Percentiles rank a stretch among this genome's conserved stretches.
phyloP scores from a whole-genome alignment of 805 yeast species.

The Candida sithepensis region DNA sequence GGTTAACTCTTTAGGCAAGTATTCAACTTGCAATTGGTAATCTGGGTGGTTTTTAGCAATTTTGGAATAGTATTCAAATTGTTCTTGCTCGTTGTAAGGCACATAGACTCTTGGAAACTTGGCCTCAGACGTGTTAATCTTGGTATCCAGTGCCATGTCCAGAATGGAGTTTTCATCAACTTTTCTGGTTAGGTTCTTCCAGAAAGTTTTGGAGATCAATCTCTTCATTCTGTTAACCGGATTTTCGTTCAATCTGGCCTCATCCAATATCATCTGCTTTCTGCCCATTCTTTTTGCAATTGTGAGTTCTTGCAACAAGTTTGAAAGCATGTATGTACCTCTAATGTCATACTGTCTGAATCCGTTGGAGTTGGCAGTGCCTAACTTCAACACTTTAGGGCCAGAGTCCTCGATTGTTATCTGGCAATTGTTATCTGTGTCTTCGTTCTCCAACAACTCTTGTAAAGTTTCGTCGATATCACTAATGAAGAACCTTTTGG shows the following conservation, averaged over 20 bases:
- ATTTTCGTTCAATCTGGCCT: slow-evolving; percentile 77
- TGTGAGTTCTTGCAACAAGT: slow-evolving; percentile 82
- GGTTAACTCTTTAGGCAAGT: slow-evolving; percentile 70
- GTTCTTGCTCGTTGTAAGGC: slow-evolving; percentile 67
- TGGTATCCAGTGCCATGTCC: slow-evolving; percentile 74
- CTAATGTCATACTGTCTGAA: slow-evolving; percentile 67
- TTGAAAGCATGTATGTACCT: slow-evolving; percentile 88
- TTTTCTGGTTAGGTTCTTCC: slow-evolving; percentile 74
- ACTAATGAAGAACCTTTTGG: slow-evolving; percentile 61
- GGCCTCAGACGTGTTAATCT: slow-evolving; percentile 58
- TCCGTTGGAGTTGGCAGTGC: slow-evolving; percentile 84
- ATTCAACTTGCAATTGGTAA: slow-evolving; percentile 64
- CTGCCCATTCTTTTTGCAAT: slow-evolving; percentile 80
- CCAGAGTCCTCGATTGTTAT: slow-evolving; percentile 84
- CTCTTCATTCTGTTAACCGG: slow-evolving; percentile 78
- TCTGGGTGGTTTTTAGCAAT: slow-evolving; percentile 55
- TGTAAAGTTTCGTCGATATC: slow-evolving; percentile 72
- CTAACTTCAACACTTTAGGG: slow-evolving; percentile 74
- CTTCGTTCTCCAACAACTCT: slow-evolving; percentile 70
- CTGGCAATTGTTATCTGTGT: slow-evolving; percentile 80
- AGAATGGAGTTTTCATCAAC: slow-evolving; percentile 60
- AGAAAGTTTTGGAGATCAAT: slow-evolving; percentile 70
- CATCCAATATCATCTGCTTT: slow-evolving; percentile 74
- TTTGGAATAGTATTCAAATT: slow-evolving; percentile 60
- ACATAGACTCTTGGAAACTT: slow-evolving; percentile 74